These are phyloP conservation scores for Penicillium maclennaniae DNA, from an alignment of 495 filamentous ascomycete species.

Conservation along the genomic window DNA sequence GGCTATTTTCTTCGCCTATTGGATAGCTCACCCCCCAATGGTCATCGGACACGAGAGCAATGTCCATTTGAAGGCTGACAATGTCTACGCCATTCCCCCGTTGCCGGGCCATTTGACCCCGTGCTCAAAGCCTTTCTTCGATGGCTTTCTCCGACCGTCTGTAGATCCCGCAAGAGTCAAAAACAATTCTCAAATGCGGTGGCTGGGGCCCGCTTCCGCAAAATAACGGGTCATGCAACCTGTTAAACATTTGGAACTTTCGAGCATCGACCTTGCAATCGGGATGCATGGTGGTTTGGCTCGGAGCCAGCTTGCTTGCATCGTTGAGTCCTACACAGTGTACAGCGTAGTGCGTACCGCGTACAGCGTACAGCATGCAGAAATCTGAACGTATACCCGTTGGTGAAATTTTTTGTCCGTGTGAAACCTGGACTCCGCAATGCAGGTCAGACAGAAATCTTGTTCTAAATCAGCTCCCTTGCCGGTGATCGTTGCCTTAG, in stretches of 20 bases:
- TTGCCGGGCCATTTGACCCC: not conserved
- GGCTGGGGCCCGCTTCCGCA: not conserved
- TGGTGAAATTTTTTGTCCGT: constrained; percentile 19
- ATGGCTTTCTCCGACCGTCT: not conserved
- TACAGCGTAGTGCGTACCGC: not conserved
- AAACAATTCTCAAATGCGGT: not conserved
- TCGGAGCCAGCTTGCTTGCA: not conserved
- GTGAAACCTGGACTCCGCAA: constrained; percentile 4
- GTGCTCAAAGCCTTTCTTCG: not conserved
- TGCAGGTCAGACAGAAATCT: constrained; percentile 9
- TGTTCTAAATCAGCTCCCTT: not conserved
- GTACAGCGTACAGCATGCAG: constrained; percentile 4
- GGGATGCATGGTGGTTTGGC: not conserved
- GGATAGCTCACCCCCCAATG: not conserved
- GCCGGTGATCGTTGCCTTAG: not conserved
- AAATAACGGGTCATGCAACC: not conserved
- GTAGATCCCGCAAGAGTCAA: not conserved
- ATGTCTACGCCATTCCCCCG: not conserved
- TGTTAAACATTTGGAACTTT: not conserved
- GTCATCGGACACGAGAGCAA: constrained; percentile 4
- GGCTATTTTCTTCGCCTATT: not conserved
- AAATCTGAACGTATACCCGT: constrained; percentile 8
- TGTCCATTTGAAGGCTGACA: constrained; percentile 2
- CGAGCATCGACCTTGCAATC: not conserved
- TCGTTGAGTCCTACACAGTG: not conserved